Conservation (phyloP, 2,329 filamentous ascomycete genomes). For the Fusarium tupiense region DNA sequence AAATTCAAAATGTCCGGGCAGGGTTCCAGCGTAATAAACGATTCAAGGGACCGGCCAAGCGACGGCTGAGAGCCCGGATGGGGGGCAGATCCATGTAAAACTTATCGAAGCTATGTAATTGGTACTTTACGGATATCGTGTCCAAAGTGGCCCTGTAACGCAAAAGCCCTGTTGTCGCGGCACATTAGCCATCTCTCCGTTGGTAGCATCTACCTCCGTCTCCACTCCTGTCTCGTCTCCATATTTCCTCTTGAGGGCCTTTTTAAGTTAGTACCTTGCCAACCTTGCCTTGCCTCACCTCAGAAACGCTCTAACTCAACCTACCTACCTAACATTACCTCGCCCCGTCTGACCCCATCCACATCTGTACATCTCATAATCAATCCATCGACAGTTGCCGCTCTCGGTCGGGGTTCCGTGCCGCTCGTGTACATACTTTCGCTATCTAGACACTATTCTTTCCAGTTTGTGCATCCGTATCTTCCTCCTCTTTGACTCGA, state of each 20-base stretch:
- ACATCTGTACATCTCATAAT: slow-evolving; percentile 35
- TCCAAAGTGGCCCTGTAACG: slow-evolving; percentile 1
- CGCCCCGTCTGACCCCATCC: slow-evolving; percentile 40
- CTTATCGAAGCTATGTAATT: background rate
- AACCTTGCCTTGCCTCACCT: slow-evolving; percentile 32
- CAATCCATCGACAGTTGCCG: slow-evolving; percentile 34
- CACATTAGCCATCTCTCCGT: slow-evolving; percentile 11
- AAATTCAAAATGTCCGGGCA: slow-evolving; percentile 14
- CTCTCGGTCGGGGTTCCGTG: slow-evolving; percentile 38
- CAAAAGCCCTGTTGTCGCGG: slow-evolving; percentile 12
- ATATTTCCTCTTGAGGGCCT: slow-evolving; percentile 28
- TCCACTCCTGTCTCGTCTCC: slow-evolving; percentile 17
- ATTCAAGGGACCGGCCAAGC: slow-evolving; percentile 30
- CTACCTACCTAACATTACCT: slow-evolving; percentile 32
- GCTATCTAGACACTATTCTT: slow-evolving; percentile 24
- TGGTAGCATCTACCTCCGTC: slow-evolving; percentile 25
- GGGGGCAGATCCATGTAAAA: slow-evolving; percentile 1
- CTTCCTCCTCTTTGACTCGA: slow-evolving; percentile 1
- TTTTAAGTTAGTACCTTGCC: slow-evolving; percentile 36
- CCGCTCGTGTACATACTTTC: slow-evolving; percentile 34
- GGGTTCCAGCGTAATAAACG: slow-evolving; percentile 9
- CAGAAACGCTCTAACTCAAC: slow-evolving; percentile 38
- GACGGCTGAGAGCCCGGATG: slow-evolving; percentile 21
- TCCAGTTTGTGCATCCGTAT: slow-evolving; percentile 15
- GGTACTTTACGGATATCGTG: slow-evolving; percentile 17